Percentiles rank a stretch among this genome's conserved stretches.
Evolutionary conservation across 768 basidiomycete genomes (phyloP).

Genomic region (Xerocomus spinulosus): DNA sequence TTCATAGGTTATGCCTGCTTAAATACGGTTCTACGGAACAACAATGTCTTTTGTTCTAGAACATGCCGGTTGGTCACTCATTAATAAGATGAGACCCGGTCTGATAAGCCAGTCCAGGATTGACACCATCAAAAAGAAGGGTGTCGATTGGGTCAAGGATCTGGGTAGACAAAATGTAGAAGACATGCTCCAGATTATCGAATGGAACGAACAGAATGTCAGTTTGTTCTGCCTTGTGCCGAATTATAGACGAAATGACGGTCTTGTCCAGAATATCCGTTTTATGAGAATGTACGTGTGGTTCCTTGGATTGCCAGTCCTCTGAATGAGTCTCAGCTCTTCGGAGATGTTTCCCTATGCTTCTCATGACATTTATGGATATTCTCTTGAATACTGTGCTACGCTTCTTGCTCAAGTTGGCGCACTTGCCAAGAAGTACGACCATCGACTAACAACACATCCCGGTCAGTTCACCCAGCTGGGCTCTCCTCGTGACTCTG

Average conservation of each 20-base stretch:
- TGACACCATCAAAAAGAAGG: slow-evolving; percentile 74
- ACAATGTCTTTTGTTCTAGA: slow-evolving; percentile 74
- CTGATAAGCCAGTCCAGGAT: slow-evolving; percentile 40
- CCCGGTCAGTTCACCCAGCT: slow-evolving; percentile 86
- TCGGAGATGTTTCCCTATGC: slow-evolving; percentile 95
- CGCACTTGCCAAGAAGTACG: slow-evolving; percentile 59
- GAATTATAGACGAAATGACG: not conserved
- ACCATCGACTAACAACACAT: slow-evolving; percentile 80
- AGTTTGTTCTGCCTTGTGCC: slow-evolving; percentile 10
- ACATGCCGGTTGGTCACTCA: slow-evolving; percentile 48
- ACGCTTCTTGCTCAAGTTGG: slow-evolving; percentile 53
- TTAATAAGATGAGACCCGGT: not conserved
- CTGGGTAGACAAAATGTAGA: slow-evolving; percentile 70
- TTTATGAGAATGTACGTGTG: slow-evolving; percentile 63
- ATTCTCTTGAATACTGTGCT: slow-evolving; percentile 72
- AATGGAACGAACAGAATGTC: slow-evolving; percentile 90
- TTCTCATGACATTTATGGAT: slow-evolving; percentile 75
- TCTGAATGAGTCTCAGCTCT: slow-evolving; percentile 36
- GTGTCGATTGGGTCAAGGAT: slow-evolving; percentile 77
- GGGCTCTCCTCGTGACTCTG: slow-evolving; percentile 71
- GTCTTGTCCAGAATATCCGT: slow-evolving; percentile 53
- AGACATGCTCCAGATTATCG: slow-evolving; percentile 68
- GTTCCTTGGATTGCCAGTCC: not conserved
- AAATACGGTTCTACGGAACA: slow-evolving; percentile 74
- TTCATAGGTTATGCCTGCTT: slow-evolving; percentile 70